Base-by-base conservation (phyloP, 345 rosid species). In the Hibiscus tridactylites region DNA sequence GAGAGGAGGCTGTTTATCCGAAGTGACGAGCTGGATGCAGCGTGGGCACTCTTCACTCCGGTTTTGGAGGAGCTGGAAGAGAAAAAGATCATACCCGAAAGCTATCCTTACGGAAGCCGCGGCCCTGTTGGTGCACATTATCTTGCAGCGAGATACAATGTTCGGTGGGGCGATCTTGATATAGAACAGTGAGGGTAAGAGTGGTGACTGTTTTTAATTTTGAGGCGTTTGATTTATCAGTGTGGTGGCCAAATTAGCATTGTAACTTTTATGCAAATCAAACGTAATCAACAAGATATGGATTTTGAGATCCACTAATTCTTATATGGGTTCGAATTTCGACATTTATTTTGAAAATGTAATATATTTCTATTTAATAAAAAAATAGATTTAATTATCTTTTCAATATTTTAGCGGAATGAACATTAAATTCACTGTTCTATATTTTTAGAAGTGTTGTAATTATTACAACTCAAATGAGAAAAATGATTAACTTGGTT, bases 111-210 rank as follows among this genome's bases (percentile, higher is more conserved):
- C 8, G 97, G 99, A n/a, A 95, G 98, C 75, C 92, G 99, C 39
- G 99, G 99, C 71, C 98, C 99, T 10, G 97, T 92, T 0, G 98
- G 98, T 62, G 99, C 99, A 65, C 99, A 95, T 80, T 95, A 95
- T 78, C 97, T 95, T 53, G 96, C 99, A 5, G 99, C 99, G 39
- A 85, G 84, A 81, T 83, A 95, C 84, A 90, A 89, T 24, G 97
- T 95, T 65, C 87, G 84, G 52, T 95, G 99, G 99, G 99, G 97
- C 10, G 99, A 92, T 62, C 77, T 92, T 33, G 80, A 86, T 57
- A 12, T 83, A 66, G 91, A 92, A 68, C 90, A 83, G 73, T 89
- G 77, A 80, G 26, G 24, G n/a, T 24, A 5, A 3, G 37, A 3
- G 6, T 24, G 37, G 12, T 24, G 9, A 24, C 49, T 24, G 1